phyloP scores from a whole-genome alignment of 177 flowering plant genomes.

The Vitis hybrid region DNA sequence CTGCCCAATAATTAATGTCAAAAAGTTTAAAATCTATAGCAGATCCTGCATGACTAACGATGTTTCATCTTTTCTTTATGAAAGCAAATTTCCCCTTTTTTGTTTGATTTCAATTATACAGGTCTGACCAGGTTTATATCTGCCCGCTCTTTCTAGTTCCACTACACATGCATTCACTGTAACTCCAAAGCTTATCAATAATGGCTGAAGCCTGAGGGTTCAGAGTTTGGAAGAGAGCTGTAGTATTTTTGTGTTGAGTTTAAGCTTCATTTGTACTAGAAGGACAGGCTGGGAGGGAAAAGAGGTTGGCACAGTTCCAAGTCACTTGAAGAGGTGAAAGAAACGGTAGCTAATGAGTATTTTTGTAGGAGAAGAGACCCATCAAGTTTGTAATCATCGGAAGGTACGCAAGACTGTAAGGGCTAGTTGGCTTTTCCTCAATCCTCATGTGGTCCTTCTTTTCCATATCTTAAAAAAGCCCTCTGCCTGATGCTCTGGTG shows the following conservation, averaged over 20 bases:
- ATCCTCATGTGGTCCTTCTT: background rate
- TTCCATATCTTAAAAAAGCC: background rate
- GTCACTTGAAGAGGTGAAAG: background rate
- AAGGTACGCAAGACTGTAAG: background rate
- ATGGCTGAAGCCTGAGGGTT: background rate
- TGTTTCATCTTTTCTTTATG: too few relatives aligned
- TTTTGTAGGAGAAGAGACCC: conserved; percentile 7
- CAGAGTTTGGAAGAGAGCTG: background rate
- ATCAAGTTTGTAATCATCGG: background rate
- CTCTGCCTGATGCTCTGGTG: background rate
- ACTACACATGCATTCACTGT: too few relatives aligned
- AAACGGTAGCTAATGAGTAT: background rate
- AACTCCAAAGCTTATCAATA: background rate
- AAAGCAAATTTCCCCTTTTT: too few relatives aligned
- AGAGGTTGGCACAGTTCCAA: background rate
- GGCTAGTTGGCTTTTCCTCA: background rate
- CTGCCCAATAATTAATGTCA: too few relatives aligned
- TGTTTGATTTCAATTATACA: too few relatives aligned
- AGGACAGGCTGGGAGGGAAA: background rate
- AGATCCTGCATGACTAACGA: too few relatives aligned
- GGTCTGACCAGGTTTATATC: too few relatives aligned
- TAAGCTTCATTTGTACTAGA: background rate
- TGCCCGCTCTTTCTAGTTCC: too few relatives aligned
- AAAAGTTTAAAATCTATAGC: too few relatives aligned
- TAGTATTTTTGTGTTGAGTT: background rate